A percentile compares a stretch with the other conserved stretches of the same genome.
These are phyloP conservation scores for Colletotrichum sp. DNA, from an alignment of 2,329 filamentous ascomycete genomes.

Conservation along the genomic window DNA sequence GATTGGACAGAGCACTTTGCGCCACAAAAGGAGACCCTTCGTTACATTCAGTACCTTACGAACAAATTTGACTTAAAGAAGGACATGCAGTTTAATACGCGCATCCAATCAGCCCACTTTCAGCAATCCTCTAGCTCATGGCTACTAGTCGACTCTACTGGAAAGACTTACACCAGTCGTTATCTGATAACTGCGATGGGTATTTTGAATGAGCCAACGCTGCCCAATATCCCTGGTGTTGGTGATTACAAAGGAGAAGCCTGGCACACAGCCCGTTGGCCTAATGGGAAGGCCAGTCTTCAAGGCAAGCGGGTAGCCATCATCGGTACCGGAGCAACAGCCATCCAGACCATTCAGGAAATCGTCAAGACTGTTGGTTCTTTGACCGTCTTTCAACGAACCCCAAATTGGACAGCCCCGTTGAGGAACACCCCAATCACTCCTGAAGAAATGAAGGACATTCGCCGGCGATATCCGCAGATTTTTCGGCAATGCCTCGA, in stretches of 20 bases:
- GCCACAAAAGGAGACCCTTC: slow-evolving; percentile 38
- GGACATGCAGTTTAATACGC: slow-evolving; percentile 35
- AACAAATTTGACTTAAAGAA: slow-evolving; percentile 38
- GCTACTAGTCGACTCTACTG: slow-evolving; percentile 29
- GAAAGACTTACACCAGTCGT: slow-evolving; percentile 26
- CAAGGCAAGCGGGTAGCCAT: slow-evolving; percentile 51
- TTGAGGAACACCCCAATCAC: slow-evolving; percentile 30
- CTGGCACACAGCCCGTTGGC: slow-evolving; percentile 52
- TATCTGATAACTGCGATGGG: slow-evolving; percentile 40
- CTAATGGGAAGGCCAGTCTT: slow-evolving; percentile 46
- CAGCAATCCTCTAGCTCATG: slow-evolving; percentile 29
- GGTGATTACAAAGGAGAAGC: slow-evolving; percentile 43
- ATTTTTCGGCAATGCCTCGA: slow-evolving; percentile 23
- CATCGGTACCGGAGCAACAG: slow-evolving; percentile 55
- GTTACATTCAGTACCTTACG: slow-evolving; percentile 42
- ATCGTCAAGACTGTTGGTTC: slow-evolving; percentile 52
- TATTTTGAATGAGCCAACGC: slow-evolving; percentile 42
- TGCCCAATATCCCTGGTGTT: slow-evolving; percentile 44
- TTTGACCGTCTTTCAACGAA: slow-evolving; percentile 61
- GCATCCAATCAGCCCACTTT: slow-evolving; percentile 32
- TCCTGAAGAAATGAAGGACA: slow-evolving; percentile 6
- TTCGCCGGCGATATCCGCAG: background rate
- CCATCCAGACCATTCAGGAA: slow-evolving; percentile 48
- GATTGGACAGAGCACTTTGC: slow-evolving; percentile 41
- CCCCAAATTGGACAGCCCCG: slow-evolving; percentile 41